Conservation (phyloP, 202 grass and related monocot species). For the Saccharum hybrid region DNA sequence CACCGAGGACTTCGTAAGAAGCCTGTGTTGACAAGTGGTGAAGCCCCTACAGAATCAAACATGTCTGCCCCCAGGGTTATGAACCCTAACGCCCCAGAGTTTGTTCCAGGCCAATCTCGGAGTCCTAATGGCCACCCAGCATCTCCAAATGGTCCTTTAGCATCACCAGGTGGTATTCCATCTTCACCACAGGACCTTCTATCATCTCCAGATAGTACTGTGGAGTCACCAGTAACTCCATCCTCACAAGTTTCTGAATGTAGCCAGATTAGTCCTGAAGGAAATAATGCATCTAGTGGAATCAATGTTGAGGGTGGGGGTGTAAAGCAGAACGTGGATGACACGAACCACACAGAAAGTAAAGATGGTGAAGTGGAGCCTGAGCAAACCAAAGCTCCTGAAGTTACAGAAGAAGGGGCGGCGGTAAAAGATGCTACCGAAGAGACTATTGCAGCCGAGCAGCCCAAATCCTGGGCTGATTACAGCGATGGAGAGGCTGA, state of each 20-base stretch:
- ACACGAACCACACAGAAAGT: slow-evolving; percentile 47
- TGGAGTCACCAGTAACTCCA: slow-evolving; percentile 55
- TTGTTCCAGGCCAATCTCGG: slow-evolving; percentile 78
- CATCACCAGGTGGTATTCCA: slow-evolving; percentile 54
- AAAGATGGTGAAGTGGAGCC: slow-evolving; percentile 41
- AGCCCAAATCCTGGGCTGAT: slow-evolving; percentile 75
- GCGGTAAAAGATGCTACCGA: slow-evolving; percentile 52
- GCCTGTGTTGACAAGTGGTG: slow-evolving; percentile 65
- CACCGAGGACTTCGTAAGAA: slow-evolving; percentile 79
- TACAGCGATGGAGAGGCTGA: slow-evolving; percentile 74
- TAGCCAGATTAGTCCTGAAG: slow-evolving; percentile 58
- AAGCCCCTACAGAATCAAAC: slow-evolving; percentile 61
- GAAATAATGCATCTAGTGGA: slow-evolving; percentile 48
- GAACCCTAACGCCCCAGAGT: slow-evolving; percentile 91
- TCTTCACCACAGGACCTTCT: slow-evolving; percentile 54
- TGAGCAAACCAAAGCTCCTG: slow-evolving; percentile 54
- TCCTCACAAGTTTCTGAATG: slow-evolving; percentile 62
- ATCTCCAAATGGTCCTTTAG: slow-evolving; percentile 57
- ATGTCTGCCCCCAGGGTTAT: slow-evolving; percentile 67
- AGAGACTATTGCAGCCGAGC: slow-evolving; percentile 42
- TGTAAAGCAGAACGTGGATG: slow-evolving; percentile 43
- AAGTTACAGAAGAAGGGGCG: slow-evolving; percentile 41
- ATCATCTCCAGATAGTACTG: slow-evolving; percentile 58
- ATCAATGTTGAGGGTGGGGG: slow-evolving; percentile 39
- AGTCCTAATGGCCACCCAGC: slow-evolving; percentile 59